Base-by-base conservation (phyloP, 306 rosid genomes). In the Ziziphus jujuba region DNA sequence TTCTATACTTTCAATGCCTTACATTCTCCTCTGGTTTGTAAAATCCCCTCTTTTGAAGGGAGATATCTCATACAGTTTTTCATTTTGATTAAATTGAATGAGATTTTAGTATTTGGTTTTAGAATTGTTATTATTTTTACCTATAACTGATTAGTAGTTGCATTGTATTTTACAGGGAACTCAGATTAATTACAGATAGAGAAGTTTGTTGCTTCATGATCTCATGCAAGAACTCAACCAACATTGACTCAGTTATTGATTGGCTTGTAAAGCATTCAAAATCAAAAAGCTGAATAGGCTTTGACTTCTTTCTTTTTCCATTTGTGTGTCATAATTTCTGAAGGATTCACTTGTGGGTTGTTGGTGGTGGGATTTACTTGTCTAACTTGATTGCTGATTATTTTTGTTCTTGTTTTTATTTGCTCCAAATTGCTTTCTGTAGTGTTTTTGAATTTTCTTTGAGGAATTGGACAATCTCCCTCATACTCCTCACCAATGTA, bases 181-280 rank as follows among this genome's bases (percentile, higher is more conserved):
- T 91, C 67, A 85, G 80, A 71, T 81, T 89, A 53, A 81, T 91
- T 57, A 80, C 88, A 9, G 88, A 89, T 67, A 87, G 97, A 79
- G 97, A 91, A 87, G 97, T 91, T 67, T 89, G 96, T 67, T 87
- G 89, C 85, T 91, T 87, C 84, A 87, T 91, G 97, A 91, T 91
- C 84, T 91, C 96, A 7, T 91, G 97, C 95, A 91, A 89, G 81
- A 87, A 91, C 79, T 91, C 96, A 9, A 91, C 97, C 68, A 91
- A 91, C 79, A 88, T 91, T 19, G 97, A 91, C 68, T 78, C 91
- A 8, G 96, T 91, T 53, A 89, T 89, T 38, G 96, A 89, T 59
- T 91, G 97, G 97, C 95, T 89, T 68, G 87, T 91, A 62, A 91
- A 89, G 91, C 97, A 91, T 82, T 91, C 97, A 65, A 91, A 91